Evolutionary conservation across 2,329 filamentous ascomycete genomes (phyloP).

Genomic region (Penicillium sp.): DNA sequence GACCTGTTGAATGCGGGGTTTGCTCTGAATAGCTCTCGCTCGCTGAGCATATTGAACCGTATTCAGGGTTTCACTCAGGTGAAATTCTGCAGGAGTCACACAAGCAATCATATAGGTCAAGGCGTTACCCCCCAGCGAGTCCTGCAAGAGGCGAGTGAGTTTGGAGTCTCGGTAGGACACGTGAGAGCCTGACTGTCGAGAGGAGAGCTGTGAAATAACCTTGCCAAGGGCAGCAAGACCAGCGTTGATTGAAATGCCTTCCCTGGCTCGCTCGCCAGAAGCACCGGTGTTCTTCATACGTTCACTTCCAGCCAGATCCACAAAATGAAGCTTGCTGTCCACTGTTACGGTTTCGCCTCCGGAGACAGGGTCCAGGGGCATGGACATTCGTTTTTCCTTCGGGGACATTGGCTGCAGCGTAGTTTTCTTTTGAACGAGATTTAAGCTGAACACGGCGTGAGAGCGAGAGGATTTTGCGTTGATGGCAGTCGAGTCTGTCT

Average conservation of each 20-base stretch:
- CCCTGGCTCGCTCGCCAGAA: slow-evolving; percentile 86
- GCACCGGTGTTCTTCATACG: slow-evolving; percentile 94
- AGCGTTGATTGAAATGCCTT: slow-evolving; percentile 97
- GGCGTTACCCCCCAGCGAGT: slow-evolving; percentile 92
- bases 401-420: slow-evolving; percentile 43
- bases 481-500: slow-evolving; percentile 94
- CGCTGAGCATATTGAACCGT: slow-evolving; percentile 96
- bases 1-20: slow-evolving; percentile 88
- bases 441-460: slow-evolving; percentile 93
- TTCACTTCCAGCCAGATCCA: slow-evolving; percentile 95
- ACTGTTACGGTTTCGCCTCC: slow-evolving; percentile 67
- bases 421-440: slow-evolving; percentile 73
- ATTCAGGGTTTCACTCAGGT: slow-evolving; percentile 94
- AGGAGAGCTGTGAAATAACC: slow-evolving; percentile 95
- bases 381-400: slow-evolving; percentile 77
- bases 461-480: slow-evolving; percentile 97
- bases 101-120: slow-evolving; percentile 99
- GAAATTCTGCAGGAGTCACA: slow-evolving; percentile 93
- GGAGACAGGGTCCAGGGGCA: slow-evolving; percentile 74
- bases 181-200: slow-evolving; percentile 76
- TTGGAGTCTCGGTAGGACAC: slow-evolving; percentile 98
- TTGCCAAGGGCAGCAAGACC: slow-evolving; percentile 92
- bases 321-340: slow-evolving; percentile 97
- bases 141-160: slow-evolving; percentile 87
- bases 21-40: slow-evolving; percentile 93